Conservation (phyloP, 2,329 filamentous ascomycete genomes). For the Penicillium sp. region DNA sequence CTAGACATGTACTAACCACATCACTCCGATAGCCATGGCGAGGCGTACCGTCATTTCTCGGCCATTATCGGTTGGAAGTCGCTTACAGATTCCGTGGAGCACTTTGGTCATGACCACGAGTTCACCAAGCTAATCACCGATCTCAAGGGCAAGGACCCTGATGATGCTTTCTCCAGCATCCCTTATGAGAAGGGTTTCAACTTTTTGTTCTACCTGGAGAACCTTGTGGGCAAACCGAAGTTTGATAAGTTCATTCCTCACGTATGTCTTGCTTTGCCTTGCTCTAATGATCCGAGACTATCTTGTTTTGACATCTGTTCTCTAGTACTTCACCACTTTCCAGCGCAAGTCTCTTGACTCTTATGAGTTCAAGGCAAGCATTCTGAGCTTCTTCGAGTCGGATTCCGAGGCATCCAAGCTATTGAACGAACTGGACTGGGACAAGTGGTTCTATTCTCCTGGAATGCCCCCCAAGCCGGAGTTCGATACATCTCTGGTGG, state of each 20-base stretch:
- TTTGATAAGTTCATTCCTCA: slow-evolving; percentile 96
- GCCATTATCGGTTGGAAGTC: slow-evolving; percentile 96
- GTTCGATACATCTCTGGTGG: slow-evolving; percentile 85
- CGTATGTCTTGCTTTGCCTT: slow-evolving; percentile 30
- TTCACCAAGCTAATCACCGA: slow-evolving; percentile 90
- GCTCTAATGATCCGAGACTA: no score
- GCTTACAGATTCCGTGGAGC: slow-evolving; percentile 74
- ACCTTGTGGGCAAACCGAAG: slow-evolving; percentile 76
- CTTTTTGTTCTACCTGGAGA: slow-evolving; percentile 89
- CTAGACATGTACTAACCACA: slow-evolving; percentile 1
- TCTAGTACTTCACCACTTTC: slow-evolving; percentile 78
- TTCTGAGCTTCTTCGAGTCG: slow-evolving; percentile 77
- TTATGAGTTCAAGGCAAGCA: slow-evolving; percentile 88
- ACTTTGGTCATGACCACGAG: slow-evolving; percentile 79
- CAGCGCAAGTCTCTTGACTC: slow-evolving; percentile 85
- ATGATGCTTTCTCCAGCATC: slow-evolving; percentile 89
- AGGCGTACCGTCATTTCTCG: slow-evolving; percentile 86
- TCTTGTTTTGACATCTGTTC: neutral
- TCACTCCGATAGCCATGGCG: slow-evolving; percentile 63
- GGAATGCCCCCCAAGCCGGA: slow-evolving; percentile 86
- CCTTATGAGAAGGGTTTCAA: slow-evolving; percentile 97
- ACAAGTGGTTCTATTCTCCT: slow-evolving; percentile 82
- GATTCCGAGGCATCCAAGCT: slow-evolving; percentile 64
- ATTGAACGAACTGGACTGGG: slow-evolving; percentile 77
- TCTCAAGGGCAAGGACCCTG: slow-evolving; percentile 87